Conservation (phyloP, 768 basidiomycete genomes). For the Pleurotus djamor region DNA sequence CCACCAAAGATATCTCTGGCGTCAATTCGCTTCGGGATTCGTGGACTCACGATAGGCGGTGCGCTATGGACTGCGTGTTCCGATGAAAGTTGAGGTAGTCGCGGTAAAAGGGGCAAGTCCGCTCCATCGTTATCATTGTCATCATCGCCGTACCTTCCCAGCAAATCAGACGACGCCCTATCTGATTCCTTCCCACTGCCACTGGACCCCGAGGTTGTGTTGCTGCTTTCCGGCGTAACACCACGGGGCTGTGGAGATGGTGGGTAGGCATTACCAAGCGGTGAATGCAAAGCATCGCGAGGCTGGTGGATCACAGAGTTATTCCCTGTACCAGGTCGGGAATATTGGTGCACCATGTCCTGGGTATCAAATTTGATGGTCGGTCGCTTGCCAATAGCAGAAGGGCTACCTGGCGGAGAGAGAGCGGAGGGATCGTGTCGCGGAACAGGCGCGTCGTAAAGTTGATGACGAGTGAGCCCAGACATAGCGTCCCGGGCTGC, state of each 20-base stretch:
- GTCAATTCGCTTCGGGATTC: slow-evolving; percentile 28
- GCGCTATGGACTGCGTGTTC: slow-evolving; percentile 41
- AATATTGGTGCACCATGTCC: slow-evolving; percentile 77
- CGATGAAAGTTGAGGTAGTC: slow-evolving; percentile 26
- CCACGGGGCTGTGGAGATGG: slow-evolving; percentile 16
- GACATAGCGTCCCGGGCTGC: slow-evolving; percentile 23
- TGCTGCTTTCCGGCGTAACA: slow-evolving; percentile 14
- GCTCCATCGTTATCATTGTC: background rate
- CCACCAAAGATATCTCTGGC: slow-evolving; percentile 32
- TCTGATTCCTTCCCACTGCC: slow-evolving; percentile 7
- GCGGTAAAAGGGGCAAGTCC: slow-evolving; percentile 23
- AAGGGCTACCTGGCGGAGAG: slow-evolving; percentile 22
- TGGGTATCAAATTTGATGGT: slow-evolving; percentile 78
- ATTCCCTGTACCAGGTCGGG: slow-evolving; percentile 48
- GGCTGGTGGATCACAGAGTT: slow-evolving; percentile 47
- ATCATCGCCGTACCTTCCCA: background rate
- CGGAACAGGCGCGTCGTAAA: slow-evolving; percentile 89
- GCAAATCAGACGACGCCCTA: slow-evolving; percentile 3
- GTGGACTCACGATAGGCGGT: slow-evolving; percentile 38
- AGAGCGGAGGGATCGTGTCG: slow-evolving; percentile 36
- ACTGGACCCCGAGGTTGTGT: background rate
- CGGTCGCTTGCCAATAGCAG: slow-evolving; percentile 36
- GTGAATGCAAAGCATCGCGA: slow-evolving; percentile 36
- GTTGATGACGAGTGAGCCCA: slow-evolving; percentile 73
- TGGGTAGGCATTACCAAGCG: slow-evolving; percentile 17